Conservation (phyloP, 768 basidiomycete species). For the Antrodiella citrinella region DNA sequence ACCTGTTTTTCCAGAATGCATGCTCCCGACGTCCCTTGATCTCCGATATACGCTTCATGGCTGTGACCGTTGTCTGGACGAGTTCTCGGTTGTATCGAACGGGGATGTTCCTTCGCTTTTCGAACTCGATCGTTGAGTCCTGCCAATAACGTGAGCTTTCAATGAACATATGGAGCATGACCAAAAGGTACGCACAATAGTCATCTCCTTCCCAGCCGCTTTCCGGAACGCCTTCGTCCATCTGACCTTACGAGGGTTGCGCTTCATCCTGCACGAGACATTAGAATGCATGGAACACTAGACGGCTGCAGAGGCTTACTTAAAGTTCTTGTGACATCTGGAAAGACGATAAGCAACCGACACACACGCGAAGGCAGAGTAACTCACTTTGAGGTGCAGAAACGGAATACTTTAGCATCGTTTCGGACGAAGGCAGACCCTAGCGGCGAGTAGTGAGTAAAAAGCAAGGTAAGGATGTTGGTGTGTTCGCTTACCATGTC, state of each 20-base stretch:
- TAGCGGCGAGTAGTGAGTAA: too few species aligned
- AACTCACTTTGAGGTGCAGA: conserved; percentile 92
- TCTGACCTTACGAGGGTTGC: conserved; percentile 95
- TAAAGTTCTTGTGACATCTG: conserved; percentile 99
- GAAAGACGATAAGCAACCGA: conserved; percentile 10
- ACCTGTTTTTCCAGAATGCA: conserved; percentile 95
- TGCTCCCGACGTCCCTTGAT: conserved; percentile 86
- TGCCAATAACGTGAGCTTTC: conserved; percentile 22
- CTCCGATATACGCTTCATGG: conserved; percentile 92
- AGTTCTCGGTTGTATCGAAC: conserved; percentile 95
- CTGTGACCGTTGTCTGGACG: conserved; percentile 86
- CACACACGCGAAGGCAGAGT: background rate
- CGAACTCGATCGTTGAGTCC: conserved; percentile 99
- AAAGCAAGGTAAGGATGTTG: too few species aligned
- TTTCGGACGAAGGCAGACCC: conserved; percentile 96
- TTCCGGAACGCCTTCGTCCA: conserved; percentile 99
- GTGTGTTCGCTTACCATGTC: conserved; percentile 78
- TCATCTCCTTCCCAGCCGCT: conserved; percentile 99
- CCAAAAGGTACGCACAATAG: conserved; percentile 55
- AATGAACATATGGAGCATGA: conserved; percentile 3
- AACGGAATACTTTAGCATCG: conserved; percentile 95
- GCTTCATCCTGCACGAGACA: conserved; percentile 74
- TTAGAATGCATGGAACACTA: background rate
- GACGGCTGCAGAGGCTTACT: conserved; percentile 30
- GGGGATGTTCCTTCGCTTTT: conserved; percentile 96